Base-by-base conservation (phyloP, 345 rosid species). In the Cardamine chenopodiifolia region DNA sequence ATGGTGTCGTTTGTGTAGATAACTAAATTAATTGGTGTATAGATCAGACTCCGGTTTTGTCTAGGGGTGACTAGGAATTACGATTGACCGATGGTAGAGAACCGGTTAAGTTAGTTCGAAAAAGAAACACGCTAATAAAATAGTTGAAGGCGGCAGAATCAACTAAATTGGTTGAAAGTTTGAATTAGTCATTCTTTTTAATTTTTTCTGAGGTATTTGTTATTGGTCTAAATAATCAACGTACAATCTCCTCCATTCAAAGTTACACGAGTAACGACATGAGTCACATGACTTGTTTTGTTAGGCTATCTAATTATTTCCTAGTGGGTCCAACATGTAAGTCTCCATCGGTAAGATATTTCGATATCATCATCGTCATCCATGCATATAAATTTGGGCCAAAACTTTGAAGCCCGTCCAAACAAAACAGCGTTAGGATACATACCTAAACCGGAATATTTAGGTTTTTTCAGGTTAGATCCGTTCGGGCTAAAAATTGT, bases 1-100 rank as follows among this genome's bases (percentile, higher is more conserved):
- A 34, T 72, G 17, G 28, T 73, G 71, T 73, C 47, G 14, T 54
- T 53, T 42, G 9, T 54, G 37, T 53, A 5, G n/a, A 54, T 42
- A 10, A 18, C 20, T 40, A 25, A 26, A 26, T 4, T 39, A 10
- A 11, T 54, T 54, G 19, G 28, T 26, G 52, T 7, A 3, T 54
- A 12, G 22, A 42, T 4, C 42, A 54, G 50, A 17, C 2, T 68
- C 62, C 39, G 31, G 44, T 42, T 55, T 42, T 7, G 29, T 69
- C 35, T 53, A 15, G 37, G 50, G 68, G 17, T 50, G 44, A 13
- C 29, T 32, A 20, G 6, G 23, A 52, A 15, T 52, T 67, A 34
- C 12, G 53, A 45, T 47, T 47, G 47, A 19, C 17, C 22, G 11
- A 44, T 13, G 32, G 56, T 47, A 22, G 28, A 23, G 11, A 28